These are phyloP conservation scores for Verticillium tricorpus DNA, from an alignment of 2,329 filamentous ascomycete genomes.

Conservation along the genomic window DNA sequence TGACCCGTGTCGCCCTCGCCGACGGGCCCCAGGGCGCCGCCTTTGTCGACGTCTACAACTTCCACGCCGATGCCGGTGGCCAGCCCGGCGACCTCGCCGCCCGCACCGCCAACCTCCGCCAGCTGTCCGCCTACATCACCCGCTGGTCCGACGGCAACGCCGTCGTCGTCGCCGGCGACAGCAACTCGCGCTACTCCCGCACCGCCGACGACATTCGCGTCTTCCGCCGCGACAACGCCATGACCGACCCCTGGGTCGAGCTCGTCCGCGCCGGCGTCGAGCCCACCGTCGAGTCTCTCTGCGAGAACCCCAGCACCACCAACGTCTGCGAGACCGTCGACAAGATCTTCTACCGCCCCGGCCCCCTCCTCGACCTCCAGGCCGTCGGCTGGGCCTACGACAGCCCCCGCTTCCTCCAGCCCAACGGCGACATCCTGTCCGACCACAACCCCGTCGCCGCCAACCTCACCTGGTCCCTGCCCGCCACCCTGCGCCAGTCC, in stretches of 20 bases:
- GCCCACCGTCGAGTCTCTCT: constrained; percentile 41
- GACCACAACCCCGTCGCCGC: constrained; percentile 63
- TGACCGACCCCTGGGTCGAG: constrained; percentile 58
- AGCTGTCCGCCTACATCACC: constrained; percentile 55
- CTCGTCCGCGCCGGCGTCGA: constrained; percentile 41
- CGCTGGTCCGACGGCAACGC: constrained; percentile 53
- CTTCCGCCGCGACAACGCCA: constrained; percentile 43
- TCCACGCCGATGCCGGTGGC: constrained; percentile 62
- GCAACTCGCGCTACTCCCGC: constrained; percentile 61
- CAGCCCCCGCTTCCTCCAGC: constrained; percentile 50
- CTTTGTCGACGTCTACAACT: constrained; percentile 61
- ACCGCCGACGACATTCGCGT: constrained; percentile 45
- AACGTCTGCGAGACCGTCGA: constrained; percentile 61
- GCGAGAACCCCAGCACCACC: constrained; percentile 51
- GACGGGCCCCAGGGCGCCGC: constrained; percentile 38
- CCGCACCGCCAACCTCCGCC: constrained; percentile 54
- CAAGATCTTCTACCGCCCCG: constrained; percentile 58
- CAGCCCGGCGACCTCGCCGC: constrained; percentile 47
- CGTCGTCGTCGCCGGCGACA: constrained; percentile 61
- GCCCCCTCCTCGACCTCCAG: constrained; percentile 37
- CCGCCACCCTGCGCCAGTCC: constrained; percentile 35
- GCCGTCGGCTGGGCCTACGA: constrained; percentile 52
- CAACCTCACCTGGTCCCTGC: constrained; percentile 42
- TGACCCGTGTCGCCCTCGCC: constrained; percentile 53
- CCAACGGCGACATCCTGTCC: constrained; percentile 50